Base-by-base conservation (phyloP, 176 grass and related monocot genomes). In the Metroxylon sagu region DNA sequence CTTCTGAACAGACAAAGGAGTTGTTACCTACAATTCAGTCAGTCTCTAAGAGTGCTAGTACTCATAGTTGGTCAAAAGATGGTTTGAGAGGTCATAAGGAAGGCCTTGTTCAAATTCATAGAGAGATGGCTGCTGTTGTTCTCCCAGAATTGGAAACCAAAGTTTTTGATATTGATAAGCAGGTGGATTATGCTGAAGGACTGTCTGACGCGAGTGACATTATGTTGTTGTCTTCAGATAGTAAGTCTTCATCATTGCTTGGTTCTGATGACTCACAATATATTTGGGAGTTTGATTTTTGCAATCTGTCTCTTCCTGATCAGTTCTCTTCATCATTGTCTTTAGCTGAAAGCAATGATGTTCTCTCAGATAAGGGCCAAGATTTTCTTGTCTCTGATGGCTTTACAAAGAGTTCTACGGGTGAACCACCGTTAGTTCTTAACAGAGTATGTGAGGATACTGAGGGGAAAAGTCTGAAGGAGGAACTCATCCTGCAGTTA, bases 311-410 rank as follows among this genome's bases (percentile, higher is more conserved):
- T 49, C 49, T 65, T 19, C 39, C 19, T 39, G 49, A 74, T 39
- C 60, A 5, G 25, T 69, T 69, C 49, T 69, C 60, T 54, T 74
- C 71, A 74, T 55, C 27, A 63, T 21, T 39, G 3, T 74, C 60
- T 23, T 4, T 74, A 59, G 29, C 26, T 14, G 27, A 51, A 55
- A 74, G 49, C 27, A 54, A 56, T 5, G 16, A 54, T 5, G 30
- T 14, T 65, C 18, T 65, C 18, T 65, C 35, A 53, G 53, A 55
- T 52, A 23, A 17, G 56, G 62, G 60, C 64, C 53, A 63, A 63
- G 52, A 49, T 23, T 49, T 17, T 43, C 48, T 54, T 66, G 31
- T 35, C 70, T 60, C 18, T 74, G 18, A 62, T 48, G 19, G 5
- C 27, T 12, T 49, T 48, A 62, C 17, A 4, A 6, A 3, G 12